Evolutionary conservation across 441 rosid genomes (phyloP).

Genomic region (Adansonia grandidieri): DNA sequence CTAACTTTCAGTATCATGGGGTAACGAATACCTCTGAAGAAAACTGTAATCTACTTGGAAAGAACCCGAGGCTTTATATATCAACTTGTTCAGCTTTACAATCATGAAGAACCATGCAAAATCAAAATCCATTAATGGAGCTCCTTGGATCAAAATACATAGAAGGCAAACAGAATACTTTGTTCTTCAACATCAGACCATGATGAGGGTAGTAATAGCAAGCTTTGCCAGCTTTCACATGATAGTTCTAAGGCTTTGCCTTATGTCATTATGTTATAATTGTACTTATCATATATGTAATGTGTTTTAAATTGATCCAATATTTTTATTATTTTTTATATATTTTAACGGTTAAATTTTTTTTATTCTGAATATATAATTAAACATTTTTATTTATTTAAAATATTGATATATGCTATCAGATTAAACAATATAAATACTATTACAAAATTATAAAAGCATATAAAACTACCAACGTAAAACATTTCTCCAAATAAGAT

Average conservation of each 20-base stretch:
- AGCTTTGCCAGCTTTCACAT: conserved; percentile 31
- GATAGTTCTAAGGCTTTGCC: conserved; percentile 55
- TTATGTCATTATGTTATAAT: conserved; percentile 38
- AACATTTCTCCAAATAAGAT: no score
- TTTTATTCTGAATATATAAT: no score
- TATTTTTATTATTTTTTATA: no score
- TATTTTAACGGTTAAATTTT: no score
- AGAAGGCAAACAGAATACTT: conserved; percentile 17
- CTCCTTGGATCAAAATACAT: not conserved
- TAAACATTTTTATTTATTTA: no score
- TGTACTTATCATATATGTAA: no score
- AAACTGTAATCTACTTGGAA: conserved; percentile 18
- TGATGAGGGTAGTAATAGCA: not conserved
- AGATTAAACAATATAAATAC: no score
- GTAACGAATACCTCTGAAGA: conserved; percentile 16
- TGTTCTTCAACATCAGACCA: conserved; percentile 33
- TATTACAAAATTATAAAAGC: no score
- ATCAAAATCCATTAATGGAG: not conserved
- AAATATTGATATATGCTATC: no score
- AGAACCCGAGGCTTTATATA: conserved; percentile 35
- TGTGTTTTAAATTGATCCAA: no score
- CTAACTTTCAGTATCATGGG: conserved; percentile 40
- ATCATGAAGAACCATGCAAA: conserved; percentile 40
- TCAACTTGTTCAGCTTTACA: conserved; percentile 38
- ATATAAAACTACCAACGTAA: no score